Conservation (phyloP, 495 filamentous ascomycete species). For the Penicillium robsamsonii region DNA sequence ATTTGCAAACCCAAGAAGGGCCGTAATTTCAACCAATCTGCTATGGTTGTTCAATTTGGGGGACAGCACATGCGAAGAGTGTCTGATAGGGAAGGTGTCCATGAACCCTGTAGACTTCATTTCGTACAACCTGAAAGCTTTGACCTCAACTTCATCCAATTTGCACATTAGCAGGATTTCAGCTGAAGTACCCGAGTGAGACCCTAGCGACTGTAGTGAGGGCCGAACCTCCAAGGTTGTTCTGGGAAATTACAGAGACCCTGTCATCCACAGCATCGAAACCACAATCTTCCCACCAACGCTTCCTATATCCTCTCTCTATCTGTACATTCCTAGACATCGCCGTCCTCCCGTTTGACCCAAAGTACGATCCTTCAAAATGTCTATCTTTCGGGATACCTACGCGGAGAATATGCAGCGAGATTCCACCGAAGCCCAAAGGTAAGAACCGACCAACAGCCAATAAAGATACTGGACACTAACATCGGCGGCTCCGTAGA, state of each 20-base stretch:
- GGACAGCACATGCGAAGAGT: neutral
- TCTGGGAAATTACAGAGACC: neutral
- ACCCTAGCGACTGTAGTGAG: neutral
- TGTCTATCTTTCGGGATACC: neutral
- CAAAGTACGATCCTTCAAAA: neutral
- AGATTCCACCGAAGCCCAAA: constrained; percentile 9
- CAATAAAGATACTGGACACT: neutral
- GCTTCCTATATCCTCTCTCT: neutral
- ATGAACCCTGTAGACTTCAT: neutral
- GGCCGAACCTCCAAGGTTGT: neutral
- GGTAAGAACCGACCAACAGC: neutral
- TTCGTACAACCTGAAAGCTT: neutral
- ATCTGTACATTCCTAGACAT: neutral
- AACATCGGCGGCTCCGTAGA: neutral
- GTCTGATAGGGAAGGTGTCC: neutral
- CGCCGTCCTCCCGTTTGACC: too few species aligned
- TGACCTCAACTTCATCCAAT: neutral
- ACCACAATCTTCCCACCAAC: neutral
- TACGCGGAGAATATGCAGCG: constrained; percentile 13
- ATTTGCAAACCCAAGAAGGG: neutral
- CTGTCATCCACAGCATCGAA: neutral
- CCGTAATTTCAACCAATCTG: neutral
- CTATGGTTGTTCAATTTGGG: neutral
- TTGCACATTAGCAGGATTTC: neutral
- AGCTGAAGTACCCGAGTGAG: neutral